Evolutionary conservation across 129 eudicot species (phyloP).

Genomic region (carrot (Daucus carota)): DH1_v3.0 NC_030387.2:10196501-10197000

Average conservation of each 20-base stretch:
- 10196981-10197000: slow-evolving; percentile 19
- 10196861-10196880: not conserved
- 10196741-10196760: not conserved
- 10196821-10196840: not conserved
- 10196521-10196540: too few species aligned
- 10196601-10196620: too few species aligned
- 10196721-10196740: not conserved
- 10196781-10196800: not conserved
- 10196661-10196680: not conserved
- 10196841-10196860: not conserved
- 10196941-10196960: slow-evolving; percentile 22
- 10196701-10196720: not conserved
- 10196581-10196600: too few species aligned
- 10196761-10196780: not conserved
- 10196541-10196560: too few species aligned
- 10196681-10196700: not conserved
- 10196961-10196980: slow-evolving; percentile 18
- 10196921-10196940: slow-evolving; percentile 28
- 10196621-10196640: too few species aligned
- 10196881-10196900: slow-evolving; percentile 28
- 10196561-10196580: too few species aligned
- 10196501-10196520: too few species aligned
- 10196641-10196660: not conserved
- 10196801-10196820: not conserved
- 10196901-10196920: slow-evolving; percentile 34